These are phyloP conservation scores for Chaetothyriales sp. DNA, from an alignment of 2,329 filamentous ascomycete species.

Conservation along the genomic window DNA sequence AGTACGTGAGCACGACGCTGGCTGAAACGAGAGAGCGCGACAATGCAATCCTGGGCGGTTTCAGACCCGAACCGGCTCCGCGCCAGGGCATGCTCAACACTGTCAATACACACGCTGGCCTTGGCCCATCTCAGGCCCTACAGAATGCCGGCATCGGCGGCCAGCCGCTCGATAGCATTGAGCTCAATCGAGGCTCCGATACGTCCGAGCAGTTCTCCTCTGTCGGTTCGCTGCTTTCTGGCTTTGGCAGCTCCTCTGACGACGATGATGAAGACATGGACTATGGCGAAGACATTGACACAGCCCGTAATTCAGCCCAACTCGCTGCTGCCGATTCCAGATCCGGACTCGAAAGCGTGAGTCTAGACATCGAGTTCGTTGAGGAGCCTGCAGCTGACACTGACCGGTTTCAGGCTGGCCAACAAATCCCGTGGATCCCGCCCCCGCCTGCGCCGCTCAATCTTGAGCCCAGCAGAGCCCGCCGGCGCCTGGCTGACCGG, in stretches of 20 bases:
- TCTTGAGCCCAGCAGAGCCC: conserved; percentile 70
- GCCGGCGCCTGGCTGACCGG: conserved; percentile 77
- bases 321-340: conserved; percentile 12
- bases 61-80: conserved; percentile 77
- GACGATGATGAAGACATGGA: conserved; percentile 94
- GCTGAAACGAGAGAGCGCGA: conserved; percentile 90
- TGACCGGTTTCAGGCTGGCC: conserved; percentile 20
- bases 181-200: conserved; percentile 50
- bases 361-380: conserved; percentile 28
- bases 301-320: conserved; percentile 8
- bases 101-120: conserved; percentile 41
- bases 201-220: conserved; percentile 58
- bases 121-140: conserved; percentile 51
- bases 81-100: conserved; percentile 51
- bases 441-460: conserved; percentile 65
- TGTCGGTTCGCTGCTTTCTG: conserved; percentile 62
- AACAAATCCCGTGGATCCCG: conserved; percentile 29
- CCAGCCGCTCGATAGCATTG: conserved; percentile 44
- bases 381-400: conserved; percentile 37
- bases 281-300: conserved; percentile 28
- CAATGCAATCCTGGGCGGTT: conserved; percentile 93
- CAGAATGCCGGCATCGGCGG: conserved; percentile 70
- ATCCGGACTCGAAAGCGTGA: conserved; percentile 47
- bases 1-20: conserved; percentile 84
- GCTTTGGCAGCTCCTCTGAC: conserved; percentile 87